Evolutionary conservation across 257 asterid genomes (phyloP).

Genomic region (Przewalskia tangutica): DNA sequence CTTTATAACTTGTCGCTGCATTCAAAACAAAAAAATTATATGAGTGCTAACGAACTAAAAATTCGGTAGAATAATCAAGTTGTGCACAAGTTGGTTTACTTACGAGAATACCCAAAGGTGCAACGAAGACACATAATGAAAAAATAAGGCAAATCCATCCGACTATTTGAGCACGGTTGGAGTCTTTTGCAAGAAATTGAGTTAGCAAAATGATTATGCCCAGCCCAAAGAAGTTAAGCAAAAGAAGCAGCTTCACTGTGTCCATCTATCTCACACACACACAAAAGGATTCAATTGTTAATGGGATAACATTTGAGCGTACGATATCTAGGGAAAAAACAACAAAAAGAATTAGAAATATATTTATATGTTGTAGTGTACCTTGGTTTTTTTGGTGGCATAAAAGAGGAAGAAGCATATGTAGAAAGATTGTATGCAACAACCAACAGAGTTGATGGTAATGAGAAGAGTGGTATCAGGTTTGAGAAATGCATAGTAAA

Average conservation of each 20-base stretch:
- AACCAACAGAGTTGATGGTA: slow-evolving; percentile 58
- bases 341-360: background rate
- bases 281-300: background rate
- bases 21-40: background rate
- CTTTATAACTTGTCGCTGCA: slow-evolving; percentile 46
- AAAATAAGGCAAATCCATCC: slow-evolving; percentile 67
- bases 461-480: slow-evolving; percentile 56
- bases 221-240: slow-evolving; percentile 30
- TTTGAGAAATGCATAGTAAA: slow-evolving; percentile 61
- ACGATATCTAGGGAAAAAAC: background rate
- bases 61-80: background rate
- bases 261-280: slow-evolving; percentile 20
- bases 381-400: slow-evolving; percentile 42
- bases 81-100: background rate
- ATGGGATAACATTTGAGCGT: background rate
- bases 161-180: slow-evolving; percentile 27
- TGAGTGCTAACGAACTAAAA: background rate
- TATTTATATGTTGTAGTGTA: background rate
- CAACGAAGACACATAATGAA: slow-evolving; percentile 59
- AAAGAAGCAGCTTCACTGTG: slow-evolving; percentile 33
- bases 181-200: slow-evolving; percentile 26
- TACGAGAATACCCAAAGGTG: slow-evolving; percentile 49
- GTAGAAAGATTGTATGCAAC: slow-evolving; percentile 39
- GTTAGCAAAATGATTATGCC: slow-evolving; percentile 39
- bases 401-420: slow-evolving; percentile 38